Conservation (phyloP, 129 eudicot species). For the Heracleum sosnowskyi region DNA sequence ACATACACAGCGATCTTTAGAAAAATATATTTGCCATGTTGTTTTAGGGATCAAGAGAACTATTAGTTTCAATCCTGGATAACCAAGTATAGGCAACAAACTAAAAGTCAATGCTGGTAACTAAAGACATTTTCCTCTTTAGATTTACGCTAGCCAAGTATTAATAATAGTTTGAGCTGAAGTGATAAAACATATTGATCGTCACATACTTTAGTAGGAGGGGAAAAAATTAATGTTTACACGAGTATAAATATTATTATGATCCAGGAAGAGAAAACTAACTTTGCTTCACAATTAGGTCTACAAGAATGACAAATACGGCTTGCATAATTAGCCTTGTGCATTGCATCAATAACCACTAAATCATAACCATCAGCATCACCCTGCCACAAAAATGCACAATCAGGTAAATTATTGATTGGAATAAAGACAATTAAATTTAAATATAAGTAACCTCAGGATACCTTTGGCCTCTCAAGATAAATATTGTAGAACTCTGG, state of each 20-base stretch:
- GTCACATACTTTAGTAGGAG: not conserved
- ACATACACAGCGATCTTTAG: not conserved
- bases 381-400: constrained; percentile 49
- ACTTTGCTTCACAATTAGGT: constrained; percentile 99
- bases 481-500: constrained; percentile 97
- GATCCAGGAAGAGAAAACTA: constrained; percentile 18
- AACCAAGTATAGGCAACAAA: not conserved
- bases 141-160: not conserved
- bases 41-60: not conserved
- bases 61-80: not conserved
- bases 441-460: not conserved
- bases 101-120: not conserved
- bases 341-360: constrained; percentile 99
- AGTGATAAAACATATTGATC: not conserved
- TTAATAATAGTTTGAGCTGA: not conserved
- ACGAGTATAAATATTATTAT: not conserved
- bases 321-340: constrained; percentile 98
- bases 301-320: constrained; percentile 95
- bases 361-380: constrained; percentile 99
- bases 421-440: not conserved
- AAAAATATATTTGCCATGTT: not conserved
- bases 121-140: not conserved
- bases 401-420: not conserved
- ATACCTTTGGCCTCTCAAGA: constrained; percentile 98
- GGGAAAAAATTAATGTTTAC: not conserved